Evolutionary conservation across 495 filamentous ascomycete species (phyloP).

Genomic region (Penicillium taxi): DNA sequence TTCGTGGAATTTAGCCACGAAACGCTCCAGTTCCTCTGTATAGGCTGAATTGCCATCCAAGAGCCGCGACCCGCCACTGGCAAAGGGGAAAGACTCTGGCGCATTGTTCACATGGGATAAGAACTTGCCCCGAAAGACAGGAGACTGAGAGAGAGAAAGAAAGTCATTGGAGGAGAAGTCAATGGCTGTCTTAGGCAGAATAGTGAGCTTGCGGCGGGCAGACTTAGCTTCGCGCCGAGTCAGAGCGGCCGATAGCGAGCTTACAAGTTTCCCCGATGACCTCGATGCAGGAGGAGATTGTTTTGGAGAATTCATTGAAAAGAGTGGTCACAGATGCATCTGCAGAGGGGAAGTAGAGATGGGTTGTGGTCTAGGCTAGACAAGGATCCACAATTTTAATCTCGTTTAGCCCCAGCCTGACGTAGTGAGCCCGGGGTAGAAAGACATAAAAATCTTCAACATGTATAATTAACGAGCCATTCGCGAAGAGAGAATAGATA

Average conservation of each 20-base stretch:
- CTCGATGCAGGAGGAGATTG: too few species aligned
- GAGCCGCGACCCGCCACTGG: slow-evolving; percentile 37
- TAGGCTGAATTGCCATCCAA: slow-evolving; percentile 60
- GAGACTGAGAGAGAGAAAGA: slow-evolving; percentile 35
- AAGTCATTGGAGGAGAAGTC: slow-evolving; percentile 46
- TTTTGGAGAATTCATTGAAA: too few species aligned
- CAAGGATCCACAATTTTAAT: too few species aligned
- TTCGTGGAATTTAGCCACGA: slow-evolving; percentile 59
- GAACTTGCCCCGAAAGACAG: slow-evolving; percentile 23
- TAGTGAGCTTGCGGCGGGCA: slow-evolving; percentile 39
- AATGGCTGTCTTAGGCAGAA: slow-evolving; percentile 23
- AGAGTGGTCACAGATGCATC: too few species aligned
- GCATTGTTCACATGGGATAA: slow-evolving; percentile 24
- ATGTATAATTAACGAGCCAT: too few species aligned
- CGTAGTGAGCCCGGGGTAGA: too few species aligned
- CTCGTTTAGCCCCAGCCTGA: too few species aligned
- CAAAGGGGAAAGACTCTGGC: slow-evolving; percentile 28
- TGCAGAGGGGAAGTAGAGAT: too few species aligned
- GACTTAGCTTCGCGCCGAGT: slow-evolving; percentile 34
- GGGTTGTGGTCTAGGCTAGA: too few species aligned
- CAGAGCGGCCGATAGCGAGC: slow-evolving; percentile 31
- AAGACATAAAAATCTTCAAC: too few species aligned
- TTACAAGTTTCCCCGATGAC: too few species aligned
- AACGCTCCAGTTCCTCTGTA: slow-evolving; percentile 54
- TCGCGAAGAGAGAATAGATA: too few species aligned